Evolutionary conservation across 305 asterid genomes (phyloP).

Genomic region (Plantago coronopus): DNA sequence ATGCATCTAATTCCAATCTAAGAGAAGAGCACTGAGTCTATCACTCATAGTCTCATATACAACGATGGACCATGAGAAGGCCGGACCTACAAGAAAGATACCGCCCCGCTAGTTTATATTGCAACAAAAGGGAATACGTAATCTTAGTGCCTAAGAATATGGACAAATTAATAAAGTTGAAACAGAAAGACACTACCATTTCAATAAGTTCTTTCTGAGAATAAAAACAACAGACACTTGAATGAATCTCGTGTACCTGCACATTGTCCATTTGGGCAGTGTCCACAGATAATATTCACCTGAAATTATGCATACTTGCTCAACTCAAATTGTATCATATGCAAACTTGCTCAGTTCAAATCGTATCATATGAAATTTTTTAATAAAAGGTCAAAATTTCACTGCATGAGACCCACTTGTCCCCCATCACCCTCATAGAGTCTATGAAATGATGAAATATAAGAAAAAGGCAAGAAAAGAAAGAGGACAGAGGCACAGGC

Average conservation of each 20-base stretch:
- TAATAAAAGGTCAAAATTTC: slow-evolving; percentile 2
- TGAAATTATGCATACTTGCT: slow-evolving; percentile 33
- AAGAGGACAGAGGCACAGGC: slow-evolving; percentile 6
- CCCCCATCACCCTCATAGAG: slow-evolving; percentile 8
- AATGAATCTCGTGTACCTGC: slow-evolving; percentile 53
- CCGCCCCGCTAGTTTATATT: too few species aligned
- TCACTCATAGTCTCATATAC: too few species aligned
- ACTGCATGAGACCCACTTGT: slow-evolving; percentile 16
- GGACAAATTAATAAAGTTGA: background rate
- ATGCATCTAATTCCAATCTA: background rate
- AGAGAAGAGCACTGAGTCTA: background rate
- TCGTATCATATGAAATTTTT: background rate
- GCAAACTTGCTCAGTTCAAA: slow-evolving; percentile 13
- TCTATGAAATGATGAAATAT: slow-evolving; percentile 1
- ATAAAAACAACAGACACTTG: slow-evolving; percentile 7
- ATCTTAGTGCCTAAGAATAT: background rate
- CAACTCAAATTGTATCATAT: slow-evolving; percentile 10
- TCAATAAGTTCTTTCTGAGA: slow-evolving; percentile 11
- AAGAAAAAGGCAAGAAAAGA: background rate
- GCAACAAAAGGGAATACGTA: too few species aligned
- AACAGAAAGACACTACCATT: background rate
- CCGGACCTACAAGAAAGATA: too few species aligned
- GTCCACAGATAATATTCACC: slow-evolving; percentile 85
- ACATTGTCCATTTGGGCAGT: slow-evolving; percentile 77
- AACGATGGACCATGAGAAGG: too few species aligned